A percentile compares a stretch with the other conserved stretches of the same genome.
phyloP scores from a whole-genome alignment of 179 eudicot species.

The Silene vulgaris region DNA sequence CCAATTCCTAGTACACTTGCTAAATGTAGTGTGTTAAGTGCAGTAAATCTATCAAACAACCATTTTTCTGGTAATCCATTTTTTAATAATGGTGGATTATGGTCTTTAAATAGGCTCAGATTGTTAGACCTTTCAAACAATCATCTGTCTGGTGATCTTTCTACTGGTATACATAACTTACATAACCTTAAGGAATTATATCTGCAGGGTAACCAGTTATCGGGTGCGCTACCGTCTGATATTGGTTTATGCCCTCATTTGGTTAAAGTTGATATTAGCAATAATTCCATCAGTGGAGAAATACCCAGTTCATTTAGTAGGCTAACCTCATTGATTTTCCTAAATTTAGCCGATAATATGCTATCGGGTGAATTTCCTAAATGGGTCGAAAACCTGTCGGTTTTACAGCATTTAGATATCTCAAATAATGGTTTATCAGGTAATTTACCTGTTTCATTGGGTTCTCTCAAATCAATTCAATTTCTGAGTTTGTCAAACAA shows the following conservation, averaged over 20 bases:
- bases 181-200: slow-evolving; percentile 65
- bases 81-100: slow-evolving; percentile 28
- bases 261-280: slow-evolving; percentile 44
- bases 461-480: slow-evolving; percentile 48
- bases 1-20: slow-evolving; percentile 52
- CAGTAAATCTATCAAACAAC: slow-evolving; percentile 64
- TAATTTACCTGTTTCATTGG: slow-evolving; percentile 47
- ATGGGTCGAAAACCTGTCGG: slow-evolving; percentile 54
- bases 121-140: slow-evolving; percentile 62
- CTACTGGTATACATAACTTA: slow-evolving; percentile 46
- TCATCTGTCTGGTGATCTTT: slow-evolving; percentile 50
- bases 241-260: slow-evolving; percentile 78
- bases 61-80: slow-evolving; percentile 41
- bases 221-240: slow-evolving; percentile 63
- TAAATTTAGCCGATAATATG: slow-evolving; percentile 51
- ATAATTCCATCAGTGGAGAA: slow-evolving; percentile 48
- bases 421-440: slow-evolving; percentile 64
- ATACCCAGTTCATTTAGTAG: slow-evolving; percentile 49
- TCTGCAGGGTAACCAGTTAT: slow-evolving; percentile 62
- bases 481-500: slow-evolving; percentile 50
- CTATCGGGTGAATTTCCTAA: slow-evolving; percentile 61
- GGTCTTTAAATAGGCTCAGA: slow-evolving; percentile 35
- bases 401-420: slow-evolving; percentile 51
- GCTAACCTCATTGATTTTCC: slow-evolving; percentile 38
- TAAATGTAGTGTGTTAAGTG: slow-evolving; percentile 44